Evolutionary conservation across 2,329 filamentous ascomycete genomes (phyloP).

Genomic region (Claviceps sp.): DNA sequence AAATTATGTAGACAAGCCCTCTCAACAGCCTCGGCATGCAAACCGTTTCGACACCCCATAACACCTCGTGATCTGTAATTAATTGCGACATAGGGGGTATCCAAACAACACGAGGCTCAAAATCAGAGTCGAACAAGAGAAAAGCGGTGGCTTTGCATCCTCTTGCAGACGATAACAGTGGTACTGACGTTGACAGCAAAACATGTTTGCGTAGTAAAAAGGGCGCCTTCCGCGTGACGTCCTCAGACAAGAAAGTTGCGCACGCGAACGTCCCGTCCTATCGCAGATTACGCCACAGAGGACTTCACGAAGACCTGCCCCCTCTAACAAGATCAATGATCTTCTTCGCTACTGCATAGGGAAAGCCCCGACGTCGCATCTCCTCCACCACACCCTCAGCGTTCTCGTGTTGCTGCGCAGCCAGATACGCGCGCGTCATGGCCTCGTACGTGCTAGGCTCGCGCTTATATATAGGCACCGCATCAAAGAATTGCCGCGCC

Average conservation of each 20-base stretch:
- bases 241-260: not conserved
- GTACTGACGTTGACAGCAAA: not conserved
- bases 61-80: slow-evolving; percentile 4
- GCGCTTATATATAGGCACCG: slow-evolving; percentile 63
- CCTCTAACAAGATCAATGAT: slow-evolving; percentile 77
- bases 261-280: slow-evolving; percentile 2
- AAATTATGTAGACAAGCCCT: not conserved
- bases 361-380: slow-evolving; percentile 84
- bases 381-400: slow-evolving; percentile 74
- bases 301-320: slow-evolving; percentile 9
- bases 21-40: slow-evolving; percentile 8
- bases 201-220: not conserved
- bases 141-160: not conserved
- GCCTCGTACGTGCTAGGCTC: slow-evolving; percentile 98
- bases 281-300: too few species aligned
- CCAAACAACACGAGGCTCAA: slow-evolving; percentile 10
- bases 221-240: too few species aligned
- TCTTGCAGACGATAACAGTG: slow-evolving; percentile 5
- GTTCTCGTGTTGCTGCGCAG: slow-evolving; percentile 63
- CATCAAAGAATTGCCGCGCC: slow-evolving; percentile 65
- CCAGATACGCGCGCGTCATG: slow-evolving; percentile 88
- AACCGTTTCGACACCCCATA: slow-evolving; percentile 10
- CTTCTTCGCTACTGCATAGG: slow-evolving; percentile 82
- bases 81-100: slow-evolving; percentile 13
- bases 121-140: slow-evolving; percentile 1